Evolutionary conservation across 129 eudicot genomes (phyloP).

Genomic region (Flaveria bidentis): DNA sequence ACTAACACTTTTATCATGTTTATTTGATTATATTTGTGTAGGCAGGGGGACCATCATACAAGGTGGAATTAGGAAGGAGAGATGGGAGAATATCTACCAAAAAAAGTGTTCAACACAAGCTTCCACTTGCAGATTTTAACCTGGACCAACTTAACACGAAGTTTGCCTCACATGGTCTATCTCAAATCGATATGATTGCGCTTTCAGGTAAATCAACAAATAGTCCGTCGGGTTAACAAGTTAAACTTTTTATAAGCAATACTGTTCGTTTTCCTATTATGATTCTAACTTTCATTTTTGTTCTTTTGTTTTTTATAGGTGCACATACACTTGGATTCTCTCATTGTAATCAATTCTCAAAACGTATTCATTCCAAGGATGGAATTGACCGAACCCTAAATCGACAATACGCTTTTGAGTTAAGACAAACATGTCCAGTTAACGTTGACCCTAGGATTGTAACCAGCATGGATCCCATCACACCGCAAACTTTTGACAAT

Average conservation of each 20-base stretch:
- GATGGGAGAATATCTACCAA: conserved; percentile 68
- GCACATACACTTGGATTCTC: conserved; percentile 67
- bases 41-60: conserved; percentile 77
- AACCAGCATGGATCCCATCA: conserved; percentile 49
- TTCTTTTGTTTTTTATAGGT: conserved; percentile 24
- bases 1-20: background rate
- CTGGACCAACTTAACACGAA: conserved; percentile 55
- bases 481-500: conserved; percentile 51
- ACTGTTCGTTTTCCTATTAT: too few species aligned
- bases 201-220: conserved; percentile 53
- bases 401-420: conserved; percentile 42
- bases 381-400: conserved; percentile 52
- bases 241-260: too few species aligned
- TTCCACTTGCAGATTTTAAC: conserved; percentile 53
- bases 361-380: conserved; percentile 34
- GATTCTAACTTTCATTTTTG: too few species aligned
- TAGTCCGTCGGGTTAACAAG: too few species aligned
- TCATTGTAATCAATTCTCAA: conserved; percentile 54
- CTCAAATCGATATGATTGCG: conserved; percentile 71
- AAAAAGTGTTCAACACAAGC: conserved; percentile 50
- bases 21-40: conserved; percentile 12
- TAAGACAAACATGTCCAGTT: conserved; percentile 39
- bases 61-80: conserved; percentile 67
- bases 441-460: conserved; percentile 51
- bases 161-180: conserved; percentile 55